A percentile compares a stretch with the other conserved stretches of the same genome.
These are phyloP conservation scores for Podaxis carcinomalis DNA, from an alignment of 768 basidiomycete genomes.

Conservation along the genomic window DNA sequence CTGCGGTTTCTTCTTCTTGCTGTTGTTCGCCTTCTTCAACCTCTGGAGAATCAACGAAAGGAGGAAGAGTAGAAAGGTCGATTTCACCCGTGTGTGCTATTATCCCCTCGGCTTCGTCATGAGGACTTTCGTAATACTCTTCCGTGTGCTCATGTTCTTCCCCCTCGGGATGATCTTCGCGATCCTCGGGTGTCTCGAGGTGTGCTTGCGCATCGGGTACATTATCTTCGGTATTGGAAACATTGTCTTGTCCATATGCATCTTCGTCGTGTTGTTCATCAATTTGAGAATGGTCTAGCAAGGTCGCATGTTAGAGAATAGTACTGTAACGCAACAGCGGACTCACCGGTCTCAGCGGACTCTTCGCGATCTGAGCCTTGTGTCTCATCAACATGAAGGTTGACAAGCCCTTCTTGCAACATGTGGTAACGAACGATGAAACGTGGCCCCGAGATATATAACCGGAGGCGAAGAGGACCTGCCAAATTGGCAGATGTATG, in stretches of 20 bases:
- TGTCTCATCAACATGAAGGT: constrained; percentile 14
- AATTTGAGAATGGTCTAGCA: constrained; percentile 1
- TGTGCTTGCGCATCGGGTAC: neutral
- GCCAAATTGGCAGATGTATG: constrained; percentile 60
- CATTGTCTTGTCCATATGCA: neutral
- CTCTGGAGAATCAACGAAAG: constrained; percentile 11
- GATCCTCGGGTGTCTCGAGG: constrained; percentile 19
- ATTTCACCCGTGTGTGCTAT: constrained; percentile 7
- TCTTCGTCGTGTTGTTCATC: constrained; percentile 16
- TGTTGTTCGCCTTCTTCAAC: constrained; percentile 8
- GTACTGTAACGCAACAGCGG: no score
- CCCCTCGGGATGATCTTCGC: constrained; percentile 17
- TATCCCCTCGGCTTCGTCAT: neutral
- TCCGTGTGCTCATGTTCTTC: constrained; percentile 11
- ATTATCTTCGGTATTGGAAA: constrained; percentile 1
- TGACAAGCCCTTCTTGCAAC: constrained; percentile 53
- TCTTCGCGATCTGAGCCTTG: constrained; percentile 7
- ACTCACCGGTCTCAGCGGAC: neutral
- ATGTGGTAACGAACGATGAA: constrained; percentile 65
- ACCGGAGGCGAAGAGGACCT: constrained; percentile 59
- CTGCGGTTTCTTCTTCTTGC: neutral
- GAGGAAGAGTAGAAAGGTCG: constrained; percentile 11
- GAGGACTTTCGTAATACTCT: neutral
- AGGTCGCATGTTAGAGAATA: neutral
- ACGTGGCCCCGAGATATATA: constrained; percentile 46